Evolutionary conservation across 1,284 basidiomycete genomes (phyloP).

Genomic region (Trichosporon faecale): DNA sequence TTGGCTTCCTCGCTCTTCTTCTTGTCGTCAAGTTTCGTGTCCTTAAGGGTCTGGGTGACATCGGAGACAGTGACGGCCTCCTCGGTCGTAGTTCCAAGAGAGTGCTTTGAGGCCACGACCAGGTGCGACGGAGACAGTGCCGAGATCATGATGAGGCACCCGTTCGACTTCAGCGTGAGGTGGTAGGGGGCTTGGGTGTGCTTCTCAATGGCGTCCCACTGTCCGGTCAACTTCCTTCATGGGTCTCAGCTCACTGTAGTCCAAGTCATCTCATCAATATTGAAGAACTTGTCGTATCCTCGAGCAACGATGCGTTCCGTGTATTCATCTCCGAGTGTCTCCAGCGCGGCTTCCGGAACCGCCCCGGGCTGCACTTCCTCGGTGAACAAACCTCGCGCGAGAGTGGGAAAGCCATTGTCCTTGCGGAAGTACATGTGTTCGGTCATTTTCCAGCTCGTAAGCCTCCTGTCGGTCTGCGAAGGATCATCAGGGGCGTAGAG

Average conservation of each 20-base stretch:
- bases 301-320: slow-evolving; percentile 70
- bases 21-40: slow-evolving; percentile 21
- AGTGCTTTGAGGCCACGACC: slow-evolving; percentile 89
- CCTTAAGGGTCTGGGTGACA: slow-evolving; percentile 11
- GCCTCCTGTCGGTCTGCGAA: slow-evolving; percentile 30
- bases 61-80: slow-evolving; percentile 22
- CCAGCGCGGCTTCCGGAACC: slow-evolving; percentile 32
- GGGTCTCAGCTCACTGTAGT: slow-evolving; percentile 67
- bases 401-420: slow-evolving; percentile 84
- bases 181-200: slow-evolving; percentile 79
- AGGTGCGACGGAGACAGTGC: slow-evolving; percentile 73
- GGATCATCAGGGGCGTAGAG: slow-evolving; percentile 33
- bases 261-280: slow-evolving; percentile 93
- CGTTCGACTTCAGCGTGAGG: slow-evolving; percentile 92
- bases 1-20: slow-evolving; percentile 18
- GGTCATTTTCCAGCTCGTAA: slow-evolving; percentile 92
- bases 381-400: slow-evolving; percentile 83
- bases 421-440: slow-evolving; percentile 87
- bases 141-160: slow-evolving; percentile 95
- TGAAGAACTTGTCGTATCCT: slow-evolving; percentile 99
- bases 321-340: slow-evolving; percentile 28
- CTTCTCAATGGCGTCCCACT: slow-evolving; percentile 75
- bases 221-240: slow-evolving; percentile 10
- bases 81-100: slow-evolving; percentile 60
- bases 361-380: slow-evolving; percentile 45